phyloP scores from a whole-genome alignment of 1,284 basidiomycete species.

The Ustilago tritici region DNA sequence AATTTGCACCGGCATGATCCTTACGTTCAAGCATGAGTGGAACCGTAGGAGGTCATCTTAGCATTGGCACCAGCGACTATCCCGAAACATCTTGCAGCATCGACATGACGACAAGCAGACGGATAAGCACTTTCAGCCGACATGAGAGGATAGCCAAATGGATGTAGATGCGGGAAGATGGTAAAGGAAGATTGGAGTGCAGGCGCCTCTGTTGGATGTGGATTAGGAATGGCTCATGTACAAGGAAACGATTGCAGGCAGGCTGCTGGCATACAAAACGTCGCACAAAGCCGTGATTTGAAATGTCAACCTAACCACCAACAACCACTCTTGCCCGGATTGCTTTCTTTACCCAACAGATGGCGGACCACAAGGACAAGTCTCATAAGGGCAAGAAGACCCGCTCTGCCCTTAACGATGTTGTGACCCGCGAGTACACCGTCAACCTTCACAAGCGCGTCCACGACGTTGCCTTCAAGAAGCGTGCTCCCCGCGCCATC shows the following conservation, averaged over 20 bases:
- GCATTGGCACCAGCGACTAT: background rate
- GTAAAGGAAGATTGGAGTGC: too few species aligned
- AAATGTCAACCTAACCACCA: conserved; percentile 20
- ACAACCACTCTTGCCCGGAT: background rate
- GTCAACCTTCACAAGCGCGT: conserved; percentile 69
- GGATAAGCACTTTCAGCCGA: too few species aligned
- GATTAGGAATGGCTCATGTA: too few species aligned
- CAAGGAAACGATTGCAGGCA: background rate
- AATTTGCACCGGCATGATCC: background rate
- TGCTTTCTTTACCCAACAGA: conserved; percentile 27
- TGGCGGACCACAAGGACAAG: conserved; percentile 65
- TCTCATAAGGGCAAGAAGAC: conserved; percentile 69
- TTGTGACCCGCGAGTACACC: conserved; percentile 67
- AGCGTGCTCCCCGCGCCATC: conserved; percentile 68
- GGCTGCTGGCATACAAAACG: background rate
- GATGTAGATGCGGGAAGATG: too few species aligned
- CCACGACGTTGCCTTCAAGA: conserved; percentile 68
- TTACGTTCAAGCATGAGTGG: background rate
- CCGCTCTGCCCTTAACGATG: conserved; percentile 67
- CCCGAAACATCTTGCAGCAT: background rate
- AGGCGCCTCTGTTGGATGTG: too few species aligned
- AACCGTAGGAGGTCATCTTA: background rate
- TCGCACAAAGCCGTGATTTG: background rate
- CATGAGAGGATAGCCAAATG: too few species aligned
- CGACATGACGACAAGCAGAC: background rate